Conservation (phyloP, 1,284 basidiomycete genomes). For the Pulchroboletus neoregius region DNA sequence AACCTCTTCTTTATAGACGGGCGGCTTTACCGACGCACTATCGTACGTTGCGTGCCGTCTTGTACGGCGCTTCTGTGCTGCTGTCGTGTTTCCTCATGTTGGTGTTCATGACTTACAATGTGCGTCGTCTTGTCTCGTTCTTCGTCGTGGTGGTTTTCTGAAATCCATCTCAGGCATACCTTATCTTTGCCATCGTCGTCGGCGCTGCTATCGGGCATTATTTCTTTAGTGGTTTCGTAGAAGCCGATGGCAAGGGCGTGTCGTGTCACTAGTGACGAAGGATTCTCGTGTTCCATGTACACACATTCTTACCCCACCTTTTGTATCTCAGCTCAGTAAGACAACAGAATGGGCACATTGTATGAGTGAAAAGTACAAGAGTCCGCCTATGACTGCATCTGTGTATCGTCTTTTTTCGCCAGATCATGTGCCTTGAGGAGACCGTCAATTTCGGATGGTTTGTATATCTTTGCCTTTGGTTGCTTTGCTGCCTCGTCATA, state of each 20-base stretch:
- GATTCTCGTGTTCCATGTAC: background rate
- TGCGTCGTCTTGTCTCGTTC: slow-evolving; percentile 34
- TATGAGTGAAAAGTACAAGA: slow-evolving; percentile 4
- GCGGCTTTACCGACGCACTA: slow-evolving; percentile 46
- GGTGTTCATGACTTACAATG: slow-evolving; percentile 86
- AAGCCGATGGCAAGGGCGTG: slow-evolving; percentile 61
- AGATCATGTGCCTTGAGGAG: slow-evolving; percentile 81
- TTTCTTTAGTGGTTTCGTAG: slow-evolving; percentile 57
- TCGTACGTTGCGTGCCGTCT: slow-evolving; percentile 53
- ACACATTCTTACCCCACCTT: background rate
- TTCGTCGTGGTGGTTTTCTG: background rate
- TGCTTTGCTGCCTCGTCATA: slow-evolving; percentile 74
- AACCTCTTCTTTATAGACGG: slow-evolving; percentile 18
- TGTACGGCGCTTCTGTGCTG: slow-evolving; percentile 67
- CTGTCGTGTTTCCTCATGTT: slow-evolving; percentile 86
- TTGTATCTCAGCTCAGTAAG: no score
- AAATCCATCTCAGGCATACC: slow-evolving; percentile 55
- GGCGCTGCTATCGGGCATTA: slow-evolving; percentile 74
- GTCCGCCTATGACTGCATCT: slow-evolving; percentile 51
- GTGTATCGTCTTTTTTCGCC: slow-evolving; percentile 78
- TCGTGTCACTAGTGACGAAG: slow-evolving; percentile 42
- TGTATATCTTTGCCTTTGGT: slow-evolving; percentile 91
- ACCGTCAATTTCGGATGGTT: slow-evolving; percentile 86
- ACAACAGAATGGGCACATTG: slow-evolving; percentile 7
- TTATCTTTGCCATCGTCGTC: slow-evolving; percentile 67